Conservation (phyloP, 805 yeast genomes). For the Sungouiella thailandica region DNA sequence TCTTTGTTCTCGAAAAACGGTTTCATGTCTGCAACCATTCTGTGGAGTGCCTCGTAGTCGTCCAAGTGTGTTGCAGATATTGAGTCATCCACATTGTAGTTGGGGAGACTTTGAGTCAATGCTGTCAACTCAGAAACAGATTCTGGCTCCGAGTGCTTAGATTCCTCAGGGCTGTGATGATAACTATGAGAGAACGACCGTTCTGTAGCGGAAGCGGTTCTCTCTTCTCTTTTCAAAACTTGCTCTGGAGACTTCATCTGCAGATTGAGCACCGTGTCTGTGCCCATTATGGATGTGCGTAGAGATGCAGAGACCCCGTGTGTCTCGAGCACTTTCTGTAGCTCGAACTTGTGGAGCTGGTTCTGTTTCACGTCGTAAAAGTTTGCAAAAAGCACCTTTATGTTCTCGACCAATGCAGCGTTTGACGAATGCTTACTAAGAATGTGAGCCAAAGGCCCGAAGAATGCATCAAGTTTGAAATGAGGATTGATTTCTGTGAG, state of each 20-base stretch:
- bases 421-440: constrained; percentile 7
- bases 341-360: constrained; percentile 41
- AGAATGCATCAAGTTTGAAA: constrained; percentile 25
- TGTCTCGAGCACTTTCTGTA: constrained; percentile 35
- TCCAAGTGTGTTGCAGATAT: constrained; percentile 25
- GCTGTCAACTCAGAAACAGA: neutral
- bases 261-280: constrained; percentile 5
- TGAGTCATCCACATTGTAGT: constrained; percentile 37
- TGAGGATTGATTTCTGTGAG: constrained; percentile 29
- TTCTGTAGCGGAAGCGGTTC: neutral
- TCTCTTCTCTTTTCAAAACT: neutral
- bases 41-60: constrained; percentile 18
- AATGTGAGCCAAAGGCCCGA: constrained; percentile 20
- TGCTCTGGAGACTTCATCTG: neutral
- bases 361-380: constrained; percentile 27
- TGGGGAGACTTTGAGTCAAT: constrained; percentile 12
- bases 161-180: neutral
- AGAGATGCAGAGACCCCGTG: constrained; percentile 24
- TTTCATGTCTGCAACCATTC: constrained; percentile 12
- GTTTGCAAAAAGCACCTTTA: constrained; percentile 18
- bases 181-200: too few relatives aligned
- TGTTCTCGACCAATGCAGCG: constrained; percentile 13
- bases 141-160: neutral
- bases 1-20: constrained; percentile 64
- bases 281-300: constrained; percentile 16